Conservation (phyloP, 2,329 filamentous ascomycete genomes). For the Trichophyton benhamiae region DNA sequence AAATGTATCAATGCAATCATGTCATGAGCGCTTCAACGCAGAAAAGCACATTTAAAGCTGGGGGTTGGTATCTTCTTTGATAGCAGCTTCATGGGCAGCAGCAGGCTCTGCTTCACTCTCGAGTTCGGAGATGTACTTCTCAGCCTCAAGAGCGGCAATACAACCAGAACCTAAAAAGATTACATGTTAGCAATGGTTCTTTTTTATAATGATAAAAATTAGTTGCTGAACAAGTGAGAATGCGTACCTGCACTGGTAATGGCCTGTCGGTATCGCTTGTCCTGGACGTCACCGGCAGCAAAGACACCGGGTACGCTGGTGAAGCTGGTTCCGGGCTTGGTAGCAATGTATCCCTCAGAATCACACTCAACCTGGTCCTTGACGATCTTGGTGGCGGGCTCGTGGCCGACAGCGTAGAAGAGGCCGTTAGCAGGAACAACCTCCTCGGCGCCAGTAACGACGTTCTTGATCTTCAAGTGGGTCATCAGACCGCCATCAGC, state of each 20-base stretch:
- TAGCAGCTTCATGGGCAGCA: constrained; percentile 35
- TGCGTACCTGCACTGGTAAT: constrained; percentile 87
- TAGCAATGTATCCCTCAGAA: constrained; percentile 80
- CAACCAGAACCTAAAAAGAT: constrained; percentile 53
- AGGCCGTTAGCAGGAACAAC: constrained; percentile 81
- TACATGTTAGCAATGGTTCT: constrained; percentile 13
- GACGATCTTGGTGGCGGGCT: constrained; percentile 80
- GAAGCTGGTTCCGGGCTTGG: constrained; percentile 72
- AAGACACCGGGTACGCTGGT: constrained; percentile 89
- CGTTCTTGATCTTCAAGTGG: constrained; percentile 72
- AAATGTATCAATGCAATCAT: constrained; percentile 1
- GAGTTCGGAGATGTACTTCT: constrained; percentile 76
- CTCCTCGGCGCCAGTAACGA: constrained; percentile 61
- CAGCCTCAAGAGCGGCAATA: constrained; percentile 87
- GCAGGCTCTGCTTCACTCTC: constrained; percentile 42
- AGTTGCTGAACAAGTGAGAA: not conserved
- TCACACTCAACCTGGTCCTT: constrained; percentile 85
- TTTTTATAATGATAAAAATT: not conserved
- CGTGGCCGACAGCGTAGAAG: constrained; percentile 96
- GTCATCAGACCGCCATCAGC: constrained; percentile 69
- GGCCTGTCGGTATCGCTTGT: constrained; percentile 95
- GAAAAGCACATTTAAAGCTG: constrained; percentile 38
- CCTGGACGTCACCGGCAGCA: constrained; percentile 93
- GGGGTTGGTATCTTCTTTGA: constrained; percentile 46
- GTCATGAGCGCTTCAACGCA: not conserved